Conservation (phyloP, 2,329 filamentous ascomycete genomes). For the Graphilbum ipis-grandicollis region DNA sequence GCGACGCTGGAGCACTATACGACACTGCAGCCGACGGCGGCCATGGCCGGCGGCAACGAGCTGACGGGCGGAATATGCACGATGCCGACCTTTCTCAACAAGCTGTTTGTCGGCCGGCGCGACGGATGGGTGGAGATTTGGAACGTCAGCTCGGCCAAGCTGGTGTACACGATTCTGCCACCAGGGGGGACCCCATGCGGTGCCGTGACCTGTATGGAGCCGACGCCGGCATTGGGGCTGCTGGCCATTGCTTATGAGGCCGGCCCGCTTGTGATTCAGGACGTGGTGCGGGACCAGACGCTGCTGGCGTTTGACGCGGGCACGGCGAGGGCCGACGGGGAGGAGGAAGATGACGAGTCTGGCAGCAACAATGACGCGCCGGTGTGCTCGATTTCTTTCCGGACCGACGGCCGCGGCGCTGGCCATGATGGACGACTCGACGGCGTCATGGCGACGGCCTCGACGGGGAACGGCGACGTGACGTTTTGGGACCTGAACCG, state of each 20-base stretch:
- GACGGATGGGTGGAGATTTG: conserved; percentile 93
- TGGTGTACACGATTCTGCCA: conserved; percentile 79
- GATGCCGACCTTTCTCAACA: conserved; percentile 93
- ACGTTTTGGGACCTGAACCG: conserved; percentile 93
- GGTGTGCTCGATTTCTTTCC: conserved; percentile 73
- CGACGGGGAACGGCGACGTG: conserved; percentile 63
- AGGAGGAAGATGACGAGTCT: conserved; percentile 2
- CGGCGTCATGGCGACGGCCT: conserved; percentile 89
- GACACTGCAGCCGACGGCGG: conserved; percentile 47
- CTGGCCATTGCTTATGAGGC: conserved; percentile 76
- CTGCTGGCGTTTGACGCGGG: conserved; percentile 53
- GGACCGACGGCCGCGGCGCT: conserved; percentile 75
- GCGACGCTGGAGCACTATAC: conserved; percentile 78
- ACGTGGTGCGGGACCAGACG: conserved; percentile 62
- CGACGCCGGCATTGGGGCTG: conserved; percentile 67
- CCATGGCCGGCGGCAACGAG: conserved; percentile 40
- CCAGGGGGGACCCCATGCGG: conserved; percentile 49
- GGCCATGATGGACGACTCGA: conserved; percentile 71
- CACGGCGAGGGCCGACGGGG: conserved; percentile 15
- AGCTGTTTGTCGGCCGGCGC: conserved; percentile 72
- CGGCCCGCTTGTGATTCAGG: conserved; percentile 63
- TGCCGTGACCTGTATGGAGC: conserved; percentile 71
- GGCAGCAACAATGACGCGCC: conserved; percentile 31
- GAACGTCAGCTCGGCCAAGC: conserved; percentile 84
- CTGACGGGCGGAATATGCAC: conserved; percentile 67